Evolutionary conservation across 257 asterid species (phyloP).

Genomic region (Przewalskia tangutica): DNA sequence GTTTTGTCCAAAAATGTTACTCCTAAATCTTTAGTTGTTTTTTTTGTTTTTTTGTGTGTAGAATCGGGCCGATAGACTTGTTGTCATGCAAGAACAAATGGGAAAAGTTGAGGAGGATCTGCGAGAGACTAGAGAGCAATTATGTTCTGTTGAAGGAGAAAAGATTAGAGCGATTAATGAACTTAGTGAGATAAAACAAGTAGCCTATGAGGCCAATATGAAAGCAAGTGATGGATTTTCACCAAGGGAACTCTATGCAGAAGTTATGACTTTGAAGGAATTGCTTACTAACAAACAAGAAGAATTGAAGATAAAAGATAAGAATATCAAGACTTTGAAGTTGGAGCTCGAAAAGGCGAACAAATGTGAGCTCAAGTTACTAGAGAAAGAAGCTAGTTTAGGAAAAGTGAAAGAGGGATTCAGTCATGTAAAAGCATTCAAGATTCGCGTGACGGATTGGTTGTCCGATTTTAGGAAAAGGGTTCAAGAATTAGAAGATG

Average conservation of each 20-base stretch:
- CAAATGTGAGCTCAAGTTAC: conserved; percentile 23
- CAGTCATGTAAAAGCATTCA: conserved; percentile 19
- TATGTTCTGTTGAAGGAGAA: conserved; percentile 20
- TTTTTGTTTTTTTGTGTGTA: background rate
- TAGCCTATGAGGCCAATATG: conserved; percentile 4
- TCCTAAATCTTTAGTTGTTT: background rate
- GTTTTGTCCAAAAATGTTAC: background rate
- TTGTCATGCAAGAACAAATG: conserved; percentile 38
- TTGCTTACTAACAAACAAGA: conserved; percentile 19
- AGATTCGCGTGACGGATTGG: conserved; percentile 2
- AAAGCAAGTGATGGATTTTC: background rate
- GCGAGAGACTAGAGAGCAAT: conserved; percentile 25
- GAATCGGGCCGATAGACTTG: conserved; percentile 22
- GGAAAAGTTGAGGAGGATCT: conserved; percentile 46
- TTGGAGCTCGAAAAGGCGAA: conserved; percentile 23
- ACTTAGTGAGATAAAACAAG: conserved; percentile 19
- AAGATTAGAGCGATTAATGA: conserved; percentile 27
- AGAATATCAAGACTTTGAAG: conserved; percentile 29
- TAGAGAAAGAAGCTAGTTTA: conserved; percentile 23
- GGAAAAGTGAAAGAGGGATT: conserved; percentile 30
- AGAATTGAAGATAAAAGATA: conserved; percentile 29
- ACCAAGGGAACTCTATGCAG: background rate
- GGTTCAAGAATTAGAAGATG: conserved; percentile 44
- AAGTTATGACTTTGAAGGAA: conserved; percentile 27
- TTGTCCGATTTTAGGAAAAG: conserved; percentile 17